Base-by-base conservation (phyloP, 2,329 filamentous ascomycete genomes). In the Fusarium gaditjirri region DNA sequence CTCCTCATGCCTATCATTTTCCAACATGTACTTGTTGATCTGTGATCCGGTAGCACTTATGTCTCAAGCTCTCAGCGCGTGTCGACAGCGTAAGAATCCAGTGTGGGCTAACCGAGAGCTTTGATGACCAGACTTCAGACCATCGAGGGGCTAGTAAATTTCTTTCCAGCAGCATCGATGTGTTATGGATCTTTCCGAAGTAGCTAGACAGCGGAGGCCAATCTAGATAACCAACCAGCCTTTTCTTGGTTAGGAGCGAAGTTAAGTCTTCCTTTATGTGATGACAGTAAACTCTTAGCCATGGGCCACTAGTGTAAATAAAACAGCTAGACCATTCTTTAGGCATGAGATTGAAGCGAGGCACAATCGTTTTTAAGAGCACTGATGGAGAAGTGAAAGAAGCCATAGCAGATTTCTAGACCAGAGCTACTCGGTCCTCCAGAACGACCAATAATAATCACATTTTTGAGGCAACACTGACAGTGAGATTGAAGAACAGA, bases 401-500 rank as follows among this genome's bases (percentile, higher is more conserved):
- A 46, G 19, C 13, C 13, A 46, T 3, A n/a, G 19, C 1, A 12
- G 44, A 47, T n/a, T 29, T 5, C 9, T 29, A 29, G 27, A 42
- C 16, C 12, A 31, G 12, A 31, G 12, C 29, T 31, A 31, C 3
- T 29, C 0, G 0, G 13, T 27, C 14, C 16, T 29, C 4, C 2
- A 29, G 4, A n/a, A 19, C 3, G 12, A n/a, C 9, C 9, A 11
- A n/a, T 6, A 3, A 47, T 11, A 47, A 29, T 4, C 3, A 11
- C 21, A 3, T n/a, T 29, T 6, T 16, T n/a, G 13, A 16, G 3
- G 1, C 25, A 21, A 21, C 17, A 9, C 8, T 27, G 27, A 6
- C 4, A 0, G 8, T n/a, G 19, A 29, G 8, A 29, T 5, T 2
- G 4, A 2, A 0, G 3, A 29, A 16, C 9, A 5, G 27, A 12